Conservation (phyloP, 768 basidiomycete species). For the Leucocoprinus sp. region DNA sequence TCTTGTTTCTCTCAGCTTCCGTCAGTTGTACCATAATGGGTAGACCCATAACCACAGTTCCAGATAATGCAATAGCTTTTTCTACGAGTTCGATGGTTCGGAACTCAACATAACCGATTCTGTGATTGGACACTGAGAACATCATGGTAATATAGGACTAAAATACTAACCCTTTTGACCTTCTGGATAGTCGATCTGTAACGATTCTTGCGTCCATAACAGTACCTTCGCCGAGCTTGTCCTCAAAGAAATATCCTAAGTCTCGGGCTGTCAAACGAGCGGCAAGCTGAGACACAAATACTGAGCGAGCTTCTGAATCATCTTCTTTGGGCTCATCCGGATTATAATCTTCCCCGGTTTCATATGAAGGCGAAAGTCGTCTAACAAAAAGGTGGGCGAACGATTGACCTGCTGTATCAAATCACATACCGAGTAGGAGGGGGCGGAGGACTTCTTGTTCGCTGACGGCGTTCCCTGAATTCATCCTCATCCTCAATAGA, state of each 20-base stretch:
- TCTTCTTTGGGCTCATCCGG: slow-evolving; percentile 90
- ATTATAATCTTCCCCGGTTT: slow-evolving; percentile 65
- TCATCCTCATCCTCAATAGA: slow-evolving; percentile 36
- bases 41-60: slow-evolving; percentile 96
- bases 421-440: slow-evolving; percentile 35
- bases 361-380: slow-evolving; percentile 62
- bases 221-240: slow-evolving; percentile 86
- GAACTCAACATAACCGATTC: slow-evolving; percentile 98
- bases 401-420: not conserved
- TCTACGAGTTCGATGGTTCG: slow-evolving; percentile 84
- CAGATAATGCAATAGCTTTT: slow-evolving; percentile 82
- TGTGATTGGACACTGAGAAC: slow-evolving; percentile 23
- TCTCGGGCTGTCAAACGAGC: slow-evolving; percentile 95
- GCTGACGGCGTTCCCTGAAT: slow-evolving; percentile 23
- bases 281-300: slow-evolving; percentile 97
- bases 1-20: slow-evolving; percentile 90
- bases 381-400: slow-evolving; percentile 24
- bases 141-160: slow-evolving; percentile 1
- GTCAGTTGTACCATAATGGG: slow-evolving; percentile 96
- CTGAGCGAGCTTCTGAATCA: slow-evolving; percentile 96
- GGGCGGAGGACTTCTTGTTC: slow-evolving; percentile 35
- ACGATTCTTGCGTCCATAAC: slow-evolving; percentile 97
- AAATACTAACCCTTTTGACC: slow-evolving; percentile 86
- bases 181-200: slow-evolving; percentile 86
- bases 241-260: slow-evolving; percentile 97